These are phyloP conservation scores for Penicillium sp. DNA, from an alignment of 2,329 filamentous ascomycete genomes.

Conservation along the genomic window DNA sequence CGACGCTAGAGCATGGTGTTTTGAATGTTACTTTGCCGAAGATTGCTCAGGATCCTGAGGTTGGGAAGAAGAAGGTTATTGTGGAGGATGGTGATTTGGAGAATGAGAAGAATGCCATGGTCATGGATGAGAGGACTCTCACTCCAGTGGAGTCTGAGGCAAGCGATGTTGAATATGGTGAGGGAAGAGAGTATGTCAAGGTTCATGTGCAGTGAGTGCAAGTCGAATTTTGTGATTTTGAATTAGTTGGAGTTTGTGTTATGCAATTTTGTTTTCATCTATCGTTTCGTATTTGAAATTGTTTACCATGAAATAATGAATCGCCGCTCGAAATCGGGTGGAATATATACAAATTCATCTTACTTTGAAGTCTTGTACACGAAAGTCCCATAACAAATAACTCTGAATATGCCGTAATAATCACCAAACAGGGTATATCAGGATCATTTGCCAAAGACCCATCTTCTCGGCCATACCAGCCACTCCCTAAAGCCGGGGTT, in stretches of 20 bases:
- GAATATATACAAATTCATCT: background rate
- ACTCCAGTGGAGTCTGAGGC: slow-evolving; percentile 24
- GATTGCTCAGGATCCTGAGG: slow-evolving; percentile 42
- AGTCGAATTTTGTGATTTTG: background rate
- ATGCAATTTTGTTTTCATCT: background rate
- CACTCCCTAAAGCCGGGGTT: slow-evolving; percentile 15
- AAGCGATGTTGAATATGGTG: slow-evolving; percentile 16
- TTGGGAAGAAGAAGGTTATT: slow-evolving; percentile 19
- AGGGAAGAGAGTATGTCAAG: slow-evolving; percentile 26
- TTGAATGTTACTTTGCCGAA: slow-evolving; percentile 76
- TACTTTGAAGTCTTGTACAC: background rate
- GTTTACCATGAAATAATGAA: background rate
- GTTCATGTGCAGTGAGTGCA: slow-evolving; percentile 20
- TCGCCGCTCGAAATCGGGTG: background rate
- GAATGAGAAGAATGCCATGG: slow-evolving; percentile 19
- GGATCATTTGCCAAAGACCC: slow-evolving; percentile 12
- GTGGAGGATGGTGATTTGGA: slow-evolving; percentile 17
- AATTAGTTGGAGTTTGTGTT: background rate
- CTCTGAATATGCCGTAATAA: background rate
- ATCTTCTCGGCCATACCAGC: slow-evolving; percentile 19
- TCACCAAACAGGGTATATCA: background rate
- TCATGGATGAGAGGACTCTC: slow-evolving; percentile 25
- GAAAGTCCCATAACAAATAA: background rate
- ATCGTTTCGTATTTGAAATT: background rate
- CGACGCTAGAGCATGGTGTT: slow-evolving; percentile 76